Percentiles rank a stretch among this genome's conserved stretches.
Conservation (phyloP, 495 filamentous ascomycete genomes). For the Aspergillus homomorphus region DNA sequence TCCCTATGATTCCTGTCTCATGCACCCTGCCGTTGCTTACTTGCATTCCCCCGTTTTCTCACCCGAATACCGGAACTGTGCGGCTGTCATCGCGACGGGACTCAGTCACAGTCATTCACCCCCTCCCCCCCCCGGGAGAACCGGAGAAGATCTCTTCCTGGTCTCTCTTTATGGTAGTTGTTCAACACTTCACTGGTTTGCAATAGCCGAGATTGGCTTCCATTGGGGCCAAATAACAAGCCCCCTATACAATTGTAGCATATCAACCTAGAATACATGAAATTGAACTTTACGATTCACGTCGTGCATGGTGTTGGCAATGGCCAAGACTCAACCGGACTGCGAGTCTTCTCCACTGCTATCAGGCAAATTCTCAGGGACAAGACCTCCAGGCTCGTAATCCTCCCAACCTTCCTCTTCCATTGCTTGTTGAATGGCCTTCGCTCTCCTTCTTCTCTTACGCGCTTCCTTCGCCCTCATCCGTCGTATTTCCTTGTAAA, state of each 20-base stretch:
- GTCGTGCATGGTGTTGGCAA: too few relatives aligned
- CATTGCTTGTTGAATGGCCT: conserved; percentile 17
- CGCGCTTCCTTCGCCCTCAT: conserved; percentile 19
- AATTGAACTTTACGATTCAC: background rate
- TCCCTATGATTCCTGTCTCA: background rate
- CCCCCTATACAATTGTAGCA: background rate
- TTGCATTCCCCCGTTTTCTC: too few relatives aligned
- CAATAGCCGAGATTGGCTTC: background rate
- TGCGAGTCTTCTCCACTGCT: background rate
- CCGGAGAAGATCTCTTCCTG: too few relatives aligned
- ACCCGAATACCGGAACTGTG: background rate
- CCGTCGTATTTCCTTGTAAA: conserved; percentile 13
- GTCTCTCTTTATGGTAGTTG: too few relatives aligned
- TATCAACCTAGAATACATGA: background rate
- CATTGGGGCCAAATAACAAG: background rate
- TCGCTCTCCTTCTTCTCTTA: conserved; percentile 21
- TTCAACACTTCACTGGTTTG: too few relatives aligned
- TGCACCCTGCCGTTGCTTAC: background rate
- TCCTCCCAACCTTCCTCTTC: conserved; percentile 27
- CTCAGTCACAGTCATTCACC: background rate
- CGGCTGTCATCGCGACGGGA: background rate
- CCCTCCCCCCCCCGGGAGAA: too few relatives aligned
- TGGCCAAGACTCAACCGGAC: background rate
- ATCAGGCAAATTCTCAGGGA: conserved; percentile 7
- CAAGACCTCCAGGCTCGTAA: conserved; percentile 20